Conservation (phyloP, 2,329 filamentous ascomycete species). For the Pseudohalonectria lignicola region DNA sequence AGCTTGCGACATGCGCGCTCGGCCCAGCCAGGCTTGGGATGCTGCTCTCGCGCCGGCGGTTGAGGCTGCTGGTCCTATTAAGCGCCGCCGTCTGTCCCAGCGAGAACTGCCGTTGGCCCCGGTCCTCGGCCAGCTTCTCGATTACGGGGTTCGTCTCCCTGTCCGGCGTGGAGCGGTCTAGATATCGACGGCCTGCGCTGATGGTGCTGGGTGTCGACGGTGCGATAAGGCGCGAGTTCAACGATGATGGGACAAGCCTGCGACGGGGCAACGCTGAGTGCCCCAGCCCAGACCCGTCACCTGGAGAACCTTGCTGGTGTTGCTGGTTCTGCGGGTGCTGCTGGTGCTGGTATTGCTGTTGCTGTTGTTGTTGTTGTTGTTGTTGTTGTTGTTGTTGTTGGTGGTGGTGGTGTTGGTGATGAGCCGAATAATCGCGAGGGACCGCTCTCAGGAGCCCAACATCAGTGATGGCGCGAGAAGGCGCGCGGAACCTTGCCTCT, state of each 20-base stretch:
- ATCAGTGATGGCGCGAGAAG: slow-evolving; percentile 49
- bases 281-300: slow-evolving; percentile 16
- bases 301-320: not conserved
- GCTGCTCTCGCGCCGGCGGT: slow-evolving; percentile 30
- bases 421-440: slow-evolving; percentile 24
- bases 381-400: not conserved
- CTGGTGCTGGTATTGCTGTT: too few species aligned
- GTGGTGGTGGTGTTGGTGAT: not conserved
- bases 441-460: slow-evolving; percentile 24
- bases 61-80: slow-evolving; percentile 33
- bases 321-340: not conserved
- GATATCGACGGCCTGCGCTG: slow-evolving; percentile 29
- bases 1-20: too few species aligned
- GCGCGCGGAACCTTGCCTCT: slow-evolving; percentile 38
- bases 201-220: slow-evolving; percentile 23
- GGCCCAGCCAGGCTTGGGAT: slow-evolving; percentile 24
- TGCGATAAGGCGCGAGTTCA: slow-evolving; percentile 33
- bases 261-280: slow-evolving; percentile 41
- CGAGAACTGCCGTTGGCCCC: slow-evolving; percentile 31
- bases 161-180: slow-evolving; percentile 32
- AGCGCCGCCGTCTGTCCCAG: slow-evolving; percentile 29
- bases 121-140: slow-evolving; percentile 27
- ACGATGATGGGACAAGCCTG: slow-evolving; percentile 36
- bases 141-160: slow-evolving; percentile 23
- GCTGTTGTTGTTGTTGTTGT: not conserved